Percentiles rank a stretch among this genome's conserved stretches.
Evolutionary conservation across 306 rosid genomes (phyloP).

Genomic region (Rubus idaeus): DNA sequence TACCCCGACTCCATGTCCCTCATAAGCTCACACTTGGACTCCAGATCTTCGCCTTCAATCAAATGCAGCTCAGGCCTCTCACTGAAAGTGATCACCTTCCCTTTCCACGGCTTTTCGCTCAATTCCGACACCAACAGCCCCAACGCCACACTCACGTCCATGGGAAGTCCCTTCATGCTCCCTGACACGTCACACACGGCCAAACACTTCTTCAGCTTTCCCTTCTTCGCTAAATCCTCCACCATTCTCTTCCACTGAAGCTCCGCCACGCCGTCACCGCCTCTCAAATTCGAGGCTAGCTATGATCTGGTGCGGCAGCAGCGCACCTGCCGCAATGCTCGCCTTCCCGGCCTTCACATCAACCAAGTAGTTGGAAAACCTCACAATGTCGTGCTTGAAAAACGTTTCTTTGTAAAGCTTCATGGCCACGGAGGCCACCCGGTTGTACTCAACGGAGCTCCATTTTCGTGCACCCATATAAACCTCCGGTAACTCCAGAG

Average conservation of each 20-base stretch:
- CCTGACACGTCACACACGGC: constrained; percentile 62
- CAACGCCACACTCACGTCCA: constrained; percentile 55
- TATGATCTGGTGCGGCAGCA: constrained; percentile 60
- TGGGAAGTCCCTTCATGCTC: constrained; percentile 46
- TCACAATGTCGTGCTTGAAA: constrained; percentile 44
- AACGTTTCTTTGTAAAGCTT: constrained; percentile 27
- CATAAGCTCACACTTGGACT: constrained; percentile 36
- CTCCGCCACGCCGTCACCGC: constrained; percentile 49
- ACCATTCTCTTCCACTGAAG: constrained; percentile 28
- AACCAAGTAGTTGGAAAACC: constrained; percentile 41
- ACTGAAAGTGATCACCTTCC: constrained; percentile 54
- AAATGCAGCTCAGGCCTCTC: constrained; percentile 42
- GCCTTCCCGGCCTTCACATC: constrained; percentile 45
- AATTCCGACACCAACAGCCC: constrained; percentile 65
- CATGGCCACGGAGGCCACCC: constrained; percentile 57
- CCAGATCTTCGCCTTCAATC: constrained; percentile 41
- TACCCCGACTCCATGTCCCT: constrained; percentile 32
- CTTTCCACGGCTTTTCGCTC: constrained; percentile 60
- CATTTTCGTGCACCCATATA: constrained; percentile 54
- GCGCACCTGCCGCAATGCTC: constrained; percentile 55
- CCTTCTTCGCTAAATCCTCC: constrained; percentile 40
- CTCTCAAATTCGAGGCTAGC: not conserved
- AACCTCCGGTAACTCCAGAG: constrained; percentile 61
- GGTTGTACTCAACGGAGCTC: constrained; percentile 45
- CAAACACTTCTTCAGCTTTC: constrained; percentile 46